Percentiles rank a stretch among this genome's conserved stretches.
Conservation (phyloP, 1,284 basidiomycete genomes). For the Earliella scabrosa region DNA sequence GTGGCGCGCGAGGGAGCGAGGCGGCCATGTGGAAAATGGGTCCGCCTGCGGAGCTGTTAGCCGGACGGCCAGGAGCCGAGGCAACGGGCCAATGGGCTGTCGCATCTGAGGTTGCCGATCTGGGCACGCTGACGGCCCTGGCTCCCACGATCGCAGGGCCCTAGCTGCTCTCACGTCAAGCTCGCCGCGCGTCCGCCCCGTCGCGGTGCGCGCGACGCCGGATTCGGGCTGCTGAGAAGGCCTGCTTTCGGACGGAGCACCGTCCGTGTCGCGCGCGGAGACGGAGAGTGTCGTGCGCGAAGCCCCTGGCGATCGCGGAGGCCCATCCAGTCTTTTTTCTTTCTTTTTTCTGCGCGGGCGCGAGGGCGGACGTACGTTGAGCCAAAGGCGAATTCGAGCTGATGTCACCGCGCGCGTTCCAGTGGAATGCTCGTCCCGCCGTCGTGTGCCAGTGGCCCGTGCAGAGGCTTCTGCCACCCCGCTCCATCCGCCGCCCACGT, state of each 20-base stretch:
- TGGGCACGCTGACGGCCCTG: slow-evolving; percentile 3
- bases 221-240: neutral
- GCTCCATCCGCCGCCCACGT: no score
- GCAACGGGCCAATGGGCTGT: neutral
- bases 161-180: slow-evolving; percentile 10
- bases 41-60: slow-evolving; percentile 3
- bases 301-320: no score
- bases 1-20: slow-evolving; percentile 3
- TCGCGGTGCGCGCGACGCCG: neutral
- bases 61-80: neutral
- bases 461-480: no score
- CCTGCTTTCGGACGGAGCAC: neutral
- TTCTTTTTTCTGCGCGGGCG: no score
- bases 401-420: neutral
- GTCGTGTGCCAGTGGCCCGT: no score
- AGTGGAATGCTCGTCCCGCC: no score
- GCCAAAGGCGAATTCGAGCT: no score
- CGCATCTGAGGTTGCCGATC: neutral
- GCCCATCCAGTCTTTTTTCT: no score
- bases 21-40: slow-evolving; percentile 9
- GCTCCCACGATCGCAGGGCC: slow-evolving; percentile 5
- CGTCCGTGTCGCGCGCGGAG: neutral
- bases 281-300: neutral
- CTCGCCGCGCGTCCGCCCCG: slow-evolving; percentile 1
- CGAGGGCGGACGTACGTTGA: no score